Conservation (phyloP, 176 grass and related monocot species). For the Pharus latifolius region DNA sequence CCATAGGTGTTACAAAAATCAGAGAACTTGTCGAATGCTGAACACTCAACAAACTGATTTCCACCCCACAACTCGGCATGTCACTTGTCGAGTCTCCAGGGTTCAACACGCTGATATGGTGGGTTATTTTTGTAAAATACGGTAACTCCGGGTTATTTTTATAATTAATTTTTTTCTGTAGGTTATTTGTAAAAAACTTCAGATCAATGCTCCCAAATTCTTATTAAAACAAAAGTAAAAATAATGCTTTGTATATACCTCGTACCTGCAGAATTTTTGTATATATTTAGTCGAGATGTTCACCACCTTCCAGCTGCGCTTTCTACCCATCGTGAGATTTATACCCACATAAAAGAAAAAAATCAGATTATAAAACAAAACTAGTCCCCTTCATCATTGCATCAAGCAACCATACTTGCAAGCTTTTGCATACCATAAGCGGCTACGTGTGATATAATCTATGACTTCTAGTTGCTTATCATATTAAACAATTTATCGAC, state of each 20-base stretch:
- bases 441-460: not conserved
- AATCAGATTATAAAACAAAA: not conserved
- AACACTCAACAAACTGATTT: no score
- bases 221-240: no score
- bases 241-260: not conserved
- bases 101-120: no score
- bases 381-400: not conserved
- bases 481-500: not conserved
- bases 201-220: no score
- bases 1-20: no score
- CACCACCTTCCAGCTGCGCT: not conserved
- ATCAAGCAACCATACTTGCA: constrained; percentile 6
- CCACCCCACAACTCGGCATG: no score
- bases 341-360: not conserved
- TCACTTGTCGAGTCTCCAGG: no score
- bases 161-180: no score
- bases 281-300: not conserved
- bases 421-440: not conserved
- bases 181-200: no score
- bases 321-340: not conserved
- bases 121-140: no score
- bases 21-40: no score
- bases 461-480: not conserved
- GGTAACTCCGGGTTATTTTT: no score
- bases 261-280: not conserved